These are phyloP conservation scores for cucumber (Cucumis sativus) DNA, from an alignment of 306 rosid genomes.

Conservation along the genomic window DNA sequence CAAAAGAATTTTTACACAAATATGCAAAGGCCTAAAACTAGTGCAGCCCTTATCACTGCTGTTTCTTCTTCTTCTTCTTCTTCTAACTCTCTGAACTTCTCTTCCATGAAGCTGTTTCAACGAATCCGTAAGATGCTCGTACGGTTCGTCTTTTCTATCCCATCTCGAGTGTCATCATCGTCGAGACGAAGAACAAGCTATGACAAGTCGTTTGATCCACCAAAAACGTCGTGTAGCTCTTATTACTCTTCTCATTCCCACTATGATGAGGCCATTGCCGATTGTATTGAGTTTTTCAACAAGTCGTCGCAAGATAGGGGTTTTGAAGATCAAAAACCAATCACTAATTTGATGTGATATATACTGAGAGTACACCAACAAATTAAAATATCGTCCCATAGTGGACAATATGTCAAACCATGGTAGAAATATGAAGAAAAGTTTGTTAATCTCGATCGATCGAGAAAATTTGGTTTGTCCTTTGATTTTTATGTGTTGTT, in stretches of 20 bases:
- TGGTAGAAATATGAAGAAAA: not conserved
- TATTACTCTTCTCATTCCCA: slow-evolving; percentile 65
- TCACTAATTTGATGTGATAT: slow-evolving; percentile 22
- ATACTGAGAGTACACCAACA: not conserved
- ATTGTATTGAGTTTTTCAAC: slow-evolving; percentile 78
- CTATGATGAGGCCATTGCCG: slow-evolving; percentile 63
- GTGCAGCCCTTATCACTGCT: not conserved
- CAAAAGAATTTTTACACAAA: slow-evolving; percentile 20
- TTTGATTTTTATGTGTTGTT: not conserved
- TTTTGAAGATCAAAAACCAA: slow-evolving; percentile 26
- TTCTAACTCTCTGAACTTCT: slow-evolving; percentile 12
- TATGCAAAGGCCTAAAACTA: slow-evolving; percentile 26
- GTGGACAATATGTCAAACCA: not conserved
- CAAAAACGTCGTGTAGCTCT: slow-evolving; percentile 67
- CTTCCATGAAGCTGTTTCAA: slow-evolving; percentile 51
- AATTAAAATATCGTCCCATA: not conserved
- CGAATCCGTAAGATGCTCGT: slow-evolving; percentile 50
- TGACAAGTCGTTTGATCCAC: slow-evolving; percentile 45
- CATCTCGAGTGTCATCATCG: slow-evolving; percentile 17
- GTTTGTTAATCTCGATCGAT: not conserved
- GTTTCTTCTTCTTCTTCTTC: not conserved
- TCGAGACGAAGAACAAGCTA: slow-evolving; percentile 15
- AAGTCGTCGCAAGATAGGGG: slow-evolving; percentile 42
- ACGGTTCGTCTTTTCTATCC: slow-evolving; percentile 27
- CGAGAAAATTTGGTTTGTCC: not conserved